Evolutionary conservation across 176 grass and related monocot genomes (phyloP).

Genomic region (Juncus effusus): DNA sequence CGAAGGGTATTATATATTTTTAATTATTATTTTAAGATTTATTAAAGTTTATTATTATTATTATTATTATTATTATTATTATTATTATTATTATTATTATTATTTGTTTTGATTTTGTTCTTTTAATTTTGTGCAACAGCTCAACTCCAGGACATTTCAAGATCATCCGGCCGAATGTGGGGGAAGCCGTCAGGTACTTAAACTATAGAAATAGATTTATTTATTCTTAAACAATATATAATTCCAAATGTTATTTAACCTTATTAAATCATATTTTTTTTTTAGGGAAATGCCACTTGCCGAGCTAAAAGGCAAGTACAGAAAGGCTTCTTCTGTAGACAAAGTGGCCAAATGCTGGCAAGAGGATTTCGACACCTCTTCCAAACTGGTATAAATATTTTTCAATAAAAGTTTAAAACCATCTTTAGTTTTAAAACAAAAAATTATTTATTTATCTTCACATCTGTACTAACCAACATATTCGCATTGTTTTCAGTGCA

Average conservation of each 20-base stretch:
- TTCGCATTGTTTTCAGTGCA: conserved; percentile 79
- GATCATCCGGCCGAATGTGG: conserved; percentile 76
- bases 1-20: conserved; percentile 54
- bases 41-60: neutral
- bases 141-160: conserved; percentile 71
- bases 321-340: conserved; percentile 75
- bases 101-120: neutral
- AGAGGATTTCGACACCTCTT: conserved; percentile 81
- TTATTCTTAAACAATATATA: neutral
- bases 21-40: conserved; percentile 24
- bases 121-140: conserved; percentile 35
- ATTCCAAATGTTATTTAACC: conserved; percentile 25
- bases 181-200: conserved; percentile 86
- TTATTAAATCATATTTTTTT: conserved; percentile 32
- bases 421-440: neutral
- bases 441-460: too few relatives aligned
- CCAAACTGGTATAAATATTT: conserved; percentile 58
- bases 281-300: conserved; percentile 74
- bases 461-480: neutral
- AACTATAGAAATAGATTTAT: conserved; percentile 17
- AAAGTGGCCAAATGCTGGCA: conserved; percentile 85
- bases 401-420: neutral
- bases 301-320: conserved; percentile 91
- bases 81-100: neutral
- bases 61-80: neutral